Conservation (phyloP, 768 basidiomycete genomes). For the Rhizopogon sp. region DNA sequence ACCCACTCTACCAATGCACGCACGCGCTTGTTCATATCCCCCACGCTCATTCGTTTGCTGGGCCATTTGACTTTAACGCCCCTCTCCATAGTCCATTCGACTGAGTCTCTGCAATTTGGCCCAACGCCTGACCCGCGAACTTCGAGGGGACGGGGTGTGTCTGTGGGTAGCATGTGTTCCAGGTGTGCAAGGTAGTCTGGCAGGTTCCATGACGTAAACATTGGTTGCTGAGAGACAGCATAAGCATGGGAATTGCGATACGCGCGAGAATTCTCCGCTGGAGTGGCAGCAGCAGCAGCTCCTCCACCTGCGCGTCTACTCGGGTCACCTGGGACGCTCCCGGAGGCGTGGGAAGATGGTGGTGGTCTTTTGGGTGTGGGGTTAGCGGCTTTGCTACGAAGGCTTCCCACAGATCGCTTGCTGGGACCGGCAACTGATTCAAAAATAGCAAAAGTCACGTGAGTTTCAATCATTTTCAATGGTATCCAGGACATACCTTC, state of each 20-base stretch:
- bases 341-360: conserved; percentile 24
- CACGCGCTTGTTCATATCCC: conserved; percentile 96
- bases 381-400: conserved; percentile 26
- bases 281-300: conserved; percentile 29
- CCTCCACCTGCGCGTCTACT: conserved; percentile 37
- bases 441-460: conserved; percentile 29
- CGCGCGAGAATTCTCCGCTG: conserved; percentile 52
- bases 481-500: conserved; percentile 44
- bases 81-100: conserved; percentile 63
- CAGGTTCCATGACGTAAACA: conserved; percentile 83
- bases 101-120: conserved; percentile 42
- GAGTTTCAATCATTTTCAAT: conserved; percentile 21
- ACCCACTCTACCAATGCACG: conserved; percentile 90
- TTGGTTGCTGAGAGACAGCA: conserved; percentile 70
- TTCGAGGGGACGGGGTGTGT: conserved; percentile 68
- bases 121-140: conserved; percentile 49
- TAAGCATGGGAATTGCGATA: conserved; percentile 80
- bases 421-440: conserved; percentile 26
- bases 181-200: conserved; percentile 92
- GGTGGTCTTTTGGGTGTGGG: conserved; percentile 27
- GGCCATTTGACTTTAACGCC: conserved; percentile 93
- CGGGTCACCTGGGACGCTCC: conserved; percentile 37
- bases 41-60: conserved; percentile 90
- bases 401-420: conserved; percentile 36
- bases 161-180: conserved; percentile 74